Conservation (phyloP, 2,329 filamentous ascomycete species). For the Macrophomina tecta region DNA sequence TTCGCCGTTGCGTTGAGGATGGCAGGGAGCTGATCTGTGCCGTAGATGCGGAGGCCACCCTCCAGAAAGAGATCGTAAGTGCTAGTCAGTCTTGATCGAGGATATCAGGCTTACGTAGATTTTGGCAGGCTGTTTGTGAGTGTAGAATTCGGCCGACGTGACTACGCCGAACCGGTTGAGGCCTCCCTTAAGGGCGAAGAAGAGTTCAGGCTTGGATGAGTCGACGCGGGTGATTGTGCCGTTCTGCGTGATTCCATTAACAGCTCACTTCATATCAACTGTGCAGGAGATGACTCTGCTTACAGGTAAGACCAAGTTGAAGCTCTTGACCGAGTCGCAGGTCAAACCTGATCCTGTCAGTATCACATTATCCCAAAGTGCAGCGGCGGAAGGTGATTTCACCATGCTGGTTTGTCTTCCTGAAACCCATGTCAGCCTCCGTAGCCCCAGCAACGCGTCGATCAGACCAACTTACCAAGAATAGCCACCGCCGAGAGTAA, state of each 20-base stretch:
- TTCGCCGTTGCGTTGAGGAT: slow-evolving; percentile 3
- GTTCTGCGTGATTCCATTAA: neutral
- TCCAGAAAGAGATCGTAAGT: neutral
- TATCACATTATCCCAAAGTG: neutral
- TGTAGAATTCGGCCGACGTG: slow-evolving; percentile 31
- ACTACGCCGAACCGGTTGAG: slow-evolving; percentile 47
- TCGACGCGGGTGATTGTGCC: slow-evolving; percentile 6
- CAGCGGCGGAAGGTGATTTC: no score
- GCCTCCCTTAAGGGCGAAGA: slow-evolving; percentile 44
- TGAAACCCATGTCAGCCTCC: neutral
- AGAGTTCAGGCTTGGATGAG: slow-evolving; percentile 37
- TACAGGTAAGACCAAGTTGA: slow-evolving; percentile 12
- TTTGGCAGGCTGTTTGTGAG: neutral
- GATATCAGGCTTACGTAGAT: neutral
- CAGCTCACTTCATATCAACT: no score
- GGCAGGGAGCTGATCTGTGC: neutral
- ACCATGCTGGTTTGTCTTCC: slow-evolving; percentile 16
- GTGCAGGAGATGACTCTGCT: neutral
- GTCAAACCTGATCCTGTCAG: neutral
- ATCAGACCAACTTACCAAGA: neutral
- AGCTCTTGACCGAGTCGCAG: slow-evolving; percentile 8
- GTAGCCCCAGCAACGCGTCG: no score
- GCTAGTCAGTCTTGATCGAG: neutral
- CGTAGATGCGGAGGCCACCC: neutral
- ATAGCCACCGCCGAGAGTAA: slow-evolving; percentile 13